Evolutionary conservation across 345 rosid species (phyloP).

Genomic region (Corchorus capsularis): DNA sequence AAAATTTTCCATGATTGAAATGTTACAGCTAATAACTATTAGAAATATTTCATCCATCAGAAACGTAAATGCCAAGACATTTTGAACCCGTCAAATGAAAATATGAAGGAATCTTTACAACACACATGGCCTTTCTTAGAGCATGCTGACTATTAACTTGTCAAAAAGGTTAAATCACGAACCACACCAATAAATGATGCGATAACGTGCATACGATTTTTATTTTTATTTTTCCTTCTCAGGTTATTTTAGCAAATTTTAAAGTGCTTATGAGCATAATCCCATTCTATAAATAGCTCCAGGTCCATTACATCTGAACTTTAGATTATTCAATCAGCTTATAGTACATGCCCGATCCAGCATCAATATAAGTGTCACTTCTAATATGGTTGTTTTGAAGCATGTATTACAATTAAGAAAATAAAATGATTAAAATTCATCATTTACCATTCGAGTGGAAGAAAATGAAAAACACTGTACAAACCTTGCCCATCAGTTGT

Average conservation of each 20-base stretch:
- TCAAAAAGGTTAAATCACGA: not conserved
- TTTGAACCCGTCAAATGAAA: not conserved
- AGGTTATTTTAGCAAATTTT: slow-evolving; percentile 1
- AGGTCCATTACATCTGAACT: not conserved
- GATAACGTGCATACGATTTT: too few relatives aligned
- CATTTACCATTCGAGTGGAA: not conserved
- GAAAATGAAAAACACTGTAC: not conserved
- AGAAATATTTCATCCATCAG: not conserved
- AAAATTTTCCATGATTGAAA: not conserved
- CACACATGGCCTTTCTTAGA: not conserved
- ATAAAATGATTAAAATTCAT: not conserved
- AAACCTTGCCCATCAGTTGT: slow-evolving; percentile 97
- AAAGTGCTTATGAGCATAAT: not conserved
- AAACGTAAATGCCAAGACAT: not conserved
- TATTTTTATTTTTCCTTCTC: not conserved
- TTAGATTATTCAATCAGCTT: not conserved
- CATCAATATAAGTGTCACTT: slow-evolving; percentile 1
- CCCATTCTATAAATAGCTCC: not conserved
- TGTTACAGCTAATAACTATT: not conserved
- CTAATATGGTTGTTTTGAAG: not conserved
- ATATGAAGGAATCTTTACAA: not conserved
- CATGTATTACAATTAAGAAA: not conserved
- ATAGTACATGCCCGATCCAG: not conserved
- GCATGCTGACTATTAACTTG: not conserved
- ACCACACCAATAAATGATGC: too few relatives aligned